Percentiles rank a stretch among this genome's conserved stretches.
phyloP scores from a whole-genome alignment of 2,329 filamentous ascomycete species.

The Ceratocystis papillata region DNA sequence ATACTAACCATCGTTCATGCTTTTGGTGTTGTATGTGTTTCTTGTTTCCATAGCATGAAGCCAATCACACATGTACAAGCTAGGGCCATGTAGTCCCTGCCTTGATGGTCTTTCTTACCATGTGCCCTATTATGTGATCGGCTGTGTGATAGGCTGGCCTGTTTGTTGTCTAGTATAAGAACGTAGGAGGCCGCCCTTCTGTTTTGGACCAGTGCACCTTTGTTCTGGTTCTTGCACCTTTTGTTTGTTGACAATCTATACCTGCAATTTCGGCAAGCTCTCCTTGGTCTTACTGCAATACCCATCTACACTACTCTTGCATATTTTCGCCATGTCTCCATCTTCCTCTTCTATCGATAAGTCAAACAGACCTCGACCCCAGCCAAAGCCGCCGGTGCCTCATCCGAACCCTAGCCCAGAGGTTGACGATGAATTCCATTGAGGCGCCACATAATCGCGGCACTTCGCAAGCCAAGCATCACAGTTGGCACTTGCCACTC shows the following conservation, averaged over 20 bases:
- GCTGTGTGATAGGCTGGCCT: background rate
- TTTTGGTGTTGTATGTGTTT: background rate
- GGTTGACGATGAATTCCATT: background rate
- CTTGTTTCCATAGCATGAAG: background rate
- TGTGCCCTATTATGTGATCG: background rate
- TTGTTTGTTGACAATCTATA: background rate
- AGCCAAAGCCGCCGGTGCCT: conserved; percentile 30
- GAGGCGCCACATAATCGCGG: background rate
- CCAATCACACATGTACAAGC: conserved; percentile 3
- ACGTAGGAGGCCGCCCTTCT: background rate
- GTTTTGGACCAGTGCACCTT: background rate
- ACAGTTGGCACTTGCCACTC: background rate
- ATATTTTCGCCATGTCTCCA: background rate
- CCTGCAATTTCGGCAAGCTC: background rate
- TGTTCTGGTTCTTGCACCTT: background rate
- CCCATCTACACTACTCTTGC: too few relatives aligned
- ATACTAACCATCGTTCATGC: background rate
- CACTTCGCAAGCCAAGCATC: too few relatives aligned
- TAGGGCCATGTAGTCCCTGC: background rate
- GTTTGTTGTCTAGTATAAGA: background rate
- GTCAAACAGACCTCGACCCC: conserved; percentile 29
- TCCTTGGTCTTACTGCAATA: background rate
- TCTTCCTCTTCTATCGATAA: conserved; percentile 8
- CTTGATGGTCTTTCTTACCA: background rate
- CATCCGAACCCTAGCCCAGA: conserved; percentile 28